Percentiles rank a stretch among this genome's conserved stretches.
Evolutionary conservation across 192 early-diverging fungal species (phyloP).

Genomic region (Spinellus fusiger): DNA sequence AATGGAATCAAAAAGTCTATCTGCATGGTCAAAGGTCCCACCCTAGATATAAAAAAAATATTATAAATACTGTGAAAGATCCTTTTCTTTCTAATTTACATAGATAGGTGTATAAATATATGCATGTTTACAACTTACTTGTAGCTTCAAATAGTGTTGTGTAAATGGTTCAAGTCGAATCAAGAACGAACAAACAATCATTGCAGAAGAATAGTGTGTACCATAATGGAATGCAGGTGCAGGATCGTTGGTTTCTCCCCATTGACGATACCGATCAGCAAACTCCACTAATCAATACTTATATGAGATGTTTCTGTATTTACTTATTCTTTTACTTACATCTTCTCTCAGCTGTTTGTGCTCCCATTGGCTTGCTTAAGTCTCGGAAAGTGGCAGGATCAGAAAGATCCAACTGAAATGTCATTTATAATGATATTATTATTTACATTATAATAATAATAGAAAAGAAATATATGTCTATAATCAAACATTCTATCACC

Average conservation of each 20-base stretch:
- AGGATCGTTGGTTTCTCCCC: constrained; percentile 47
- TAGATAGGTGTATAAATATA: constrained; percentile 9
- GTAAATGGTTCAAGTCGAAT: constrained; percentile 90
- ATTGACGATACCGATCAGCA: constrained; percentile 54
- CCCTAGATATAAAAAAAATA: constrained; percentile 31
- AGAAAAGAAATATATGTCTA: not conserved
- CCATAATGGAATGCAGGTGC: constrained; percentile 84
- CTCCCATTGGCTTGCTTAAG: constrained; percentile 87
- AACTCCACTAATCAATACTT: constrained; percentile 46
- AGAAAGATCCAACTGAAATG: constrained; percentile 62
- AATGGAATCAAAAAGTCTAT: constrained; percentile 74
- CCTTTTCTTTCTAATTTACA: constrained; percentile 20
- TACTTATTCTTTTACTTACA: constrained; percentile 13
- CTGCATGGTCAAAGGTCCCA: constrained; percentile 80
- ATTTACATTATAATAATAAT: not conserved
- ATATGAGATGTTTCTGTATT: constrained; percentile 9
- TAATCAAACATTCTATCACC: not conserved
- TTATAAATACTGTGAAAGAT: not conserved
- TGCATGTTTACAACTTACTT: constrained; percentile 31
- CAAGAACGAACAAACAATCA: constrained; percentile 83
- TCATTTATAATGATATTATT: constrained; percentile 20
- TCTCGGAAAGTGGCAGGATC: constrained; percentile 80
- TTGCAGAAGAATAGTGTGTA: constrained; percentile 95
- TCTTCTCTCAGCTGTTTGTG: constrained; percentile 61
- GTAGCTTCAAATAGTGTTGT: constrained; percentile 66